Conservation (phyloP, 1,139 yeast genomes). For the Suhomyces wounanorum region DNA sequence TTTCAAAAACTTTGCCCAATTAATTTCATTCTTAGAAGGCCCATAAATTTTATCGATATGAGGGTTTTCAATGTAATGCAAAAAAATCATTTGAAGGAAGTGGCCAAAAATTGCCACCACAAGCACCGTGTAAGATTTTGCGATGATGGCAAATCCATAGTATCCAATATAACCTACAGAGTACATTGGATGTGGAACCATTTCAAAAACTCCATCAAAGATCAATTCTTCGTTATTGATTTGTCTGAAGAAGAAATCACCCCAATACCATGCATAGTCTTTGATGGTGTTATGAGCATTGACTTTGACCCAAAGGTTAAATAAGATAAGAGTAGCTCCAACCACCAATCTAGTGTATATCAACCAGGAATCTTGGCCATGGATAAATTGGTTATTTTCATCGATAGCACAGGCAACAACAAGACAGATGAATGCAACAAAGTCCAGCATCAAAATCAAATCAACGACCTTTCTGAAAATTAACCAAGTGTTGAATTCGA, state of each 20-base stretch:
- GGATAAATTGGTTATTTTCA: conserved; percentile 42
- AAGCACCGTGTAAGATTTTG: conserved; percentile 74
- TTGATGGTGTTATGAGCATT: conserved; percentile 90
- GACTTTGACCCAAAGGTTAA: conserved; percentile 83
- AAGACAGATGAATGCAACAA: conserved; percentile 71
- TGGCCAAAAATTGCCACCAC: conserved; percentile 77
- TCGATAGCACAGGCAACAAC: conserved; percentile 58
- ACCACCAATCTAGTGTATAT: conserved; percentile 39
- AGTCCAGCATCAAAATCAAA: conserved; percentile 83
- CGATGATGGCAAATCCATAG: conserved; percentile 79
- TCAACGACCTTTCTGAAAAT: conserved; percentile 80
- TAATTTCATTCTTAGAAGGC: conserved; percentile 42
- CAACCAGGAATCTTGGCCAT: conserved; percentile 37
- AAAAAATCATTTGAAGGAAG: conserved; percentile 73
- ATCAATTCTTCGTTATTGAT: conserved; percentile 73
- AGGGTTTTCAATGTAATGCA: conserved; percentile 80
- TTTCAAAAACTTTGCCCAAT: conserved; percentile 37
- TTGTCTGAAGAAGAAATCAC: conserved; percentile 85
- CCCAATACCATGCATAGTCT: conserved; percentile 97
- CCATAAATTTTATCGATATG: conserved; percentile 83
- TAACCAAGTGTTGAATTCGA: conserved; percentile 84
- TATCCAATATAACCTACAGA: conserved; percentile 88
- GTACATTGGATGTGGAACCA: conserved; percentile 95
- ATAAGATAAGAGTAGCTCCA: conserved; percentile 57
- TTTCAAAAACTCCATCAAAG: conserved; percentile 88